Evolutionary conservation across 306 rosid species (phyloP).

Genomic region (Rubus idaeus): DNA sequence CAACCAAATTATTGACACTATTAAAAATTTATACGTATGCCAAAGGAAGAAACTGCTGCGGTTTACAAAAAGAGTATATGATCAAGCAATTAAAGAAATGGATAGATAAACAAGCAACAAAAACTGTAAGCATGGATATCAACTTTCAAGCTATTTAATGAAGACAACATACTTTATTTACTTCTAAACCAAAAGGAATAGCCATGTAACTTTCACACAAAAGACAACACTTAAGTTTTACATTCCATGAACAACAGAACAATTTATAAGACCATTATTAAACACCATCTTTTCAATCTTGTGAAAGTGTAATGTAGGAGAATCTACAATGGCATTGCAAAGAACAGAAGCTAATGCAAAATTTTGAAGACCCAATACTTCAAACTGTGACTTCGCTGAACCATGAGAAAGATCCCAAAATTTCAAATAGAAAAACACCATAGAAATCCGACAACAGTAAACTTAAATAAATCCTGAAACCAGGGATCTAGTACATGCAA

Average conservation of each 20-base stretch:
- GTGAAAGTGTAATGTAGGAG: background rate
- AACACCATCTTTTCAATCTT: background rate
- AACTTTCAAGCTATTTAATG: background rate
- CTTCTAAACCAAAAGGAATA: background rate
- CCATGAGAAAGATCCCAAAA: background rate
- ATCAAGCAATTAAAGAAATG: conserved; percentile 2
- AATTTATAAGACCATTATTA: background rate
- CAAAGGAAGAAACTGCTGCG: background rate
- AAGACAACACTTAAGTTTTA: background rate
- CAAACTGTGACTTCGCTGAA: too few species aligned
- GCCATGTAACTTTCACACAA: background rate
- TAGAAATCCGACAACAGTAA: background rate
- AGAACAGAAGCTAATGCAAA: background rate
- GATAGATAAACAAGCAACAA: background rate
- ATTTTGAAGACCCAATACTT: background rate
- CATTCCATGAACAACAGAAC: background rate
- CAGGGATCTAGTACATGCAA: background rate
- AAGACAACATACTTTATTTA: background rate
- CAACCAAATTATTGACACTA: conserved; percentile 36
- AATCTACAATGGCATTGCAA: background rate
- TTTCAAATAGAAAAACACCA: background rate
- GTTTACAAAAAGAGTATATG: background rate
- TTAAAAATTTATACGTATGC: conserved; percentile 3
- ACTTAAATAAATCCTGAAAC: background rate
- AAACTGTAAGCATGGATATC: background rate